Conservation (phyloP, 2,329 filamentous ascomycete species). For the Phaeosphaeriaceae sp. region DNA sequence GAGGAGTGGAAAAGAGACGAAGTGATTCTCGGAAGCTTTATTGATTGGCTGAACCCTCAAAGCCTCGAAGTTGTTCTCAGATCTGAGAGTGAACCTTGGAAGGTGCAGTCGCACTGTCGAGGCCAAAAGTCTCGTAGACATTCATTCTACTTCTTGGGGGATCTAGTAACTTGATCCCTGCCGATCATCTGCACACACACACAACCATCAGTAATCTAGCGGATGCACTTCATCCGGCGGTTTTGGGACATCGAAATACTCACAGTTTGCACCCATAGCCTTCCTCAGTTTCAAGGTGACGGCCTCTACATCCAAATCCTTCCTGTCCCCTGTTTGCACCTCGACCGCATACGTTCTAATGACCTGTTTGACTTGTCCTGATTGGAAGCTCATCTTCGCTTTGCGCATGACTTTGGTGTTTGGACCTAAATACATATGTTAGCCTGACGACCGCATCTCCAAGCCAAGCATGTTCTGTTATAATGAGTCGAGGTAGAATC, state of each 20-base stretch:
- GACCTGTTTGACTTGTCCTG: constrained; percentile 68
- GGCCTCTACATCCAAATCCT: constrained; percentile 67
- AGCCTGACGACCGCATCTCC: neutral
- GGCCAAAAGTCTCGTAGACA: neutral
- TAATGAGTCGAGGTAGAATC: too few species aligned
- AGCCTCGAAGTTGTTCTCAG: too few species aligned
- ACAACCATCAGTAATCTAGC: neutral
- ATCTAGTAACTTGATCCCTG: constrained; percentile 1
- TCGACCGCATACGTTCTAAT: constrained; percentile 71
- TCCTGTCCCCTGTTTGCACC: constrained; percentile 66
- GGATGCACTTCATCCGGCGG: neutral
- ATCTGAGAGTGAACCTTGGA: too few species aligned
- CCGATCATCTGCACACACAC: neutral
- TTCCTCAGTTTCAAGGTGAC: constrained; percentile 68
- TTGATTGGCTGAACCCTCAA: too few species aligned
- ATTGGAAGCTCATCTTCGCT: constrained; percentile 72
- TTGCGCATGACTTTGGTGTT: constrained; percentile 72
- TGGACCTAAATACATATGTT: constrained; percentile 25
- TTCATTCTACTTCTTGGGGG: neutral
- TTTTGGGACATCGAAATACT: constrained; percentile 38
- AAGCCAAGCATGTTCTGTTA: neutral
- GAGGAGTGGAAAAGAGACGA: neutral
- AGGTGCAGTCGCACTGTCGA: too few species aligned
- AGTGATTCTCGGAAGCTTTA: too few species aligned
- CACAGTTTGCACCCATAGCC: constrained; percentile 75